Conservation (phyloP, 2,329 filamentous ascomycete genomes). For the Aspergillus neotritici region DNA sequence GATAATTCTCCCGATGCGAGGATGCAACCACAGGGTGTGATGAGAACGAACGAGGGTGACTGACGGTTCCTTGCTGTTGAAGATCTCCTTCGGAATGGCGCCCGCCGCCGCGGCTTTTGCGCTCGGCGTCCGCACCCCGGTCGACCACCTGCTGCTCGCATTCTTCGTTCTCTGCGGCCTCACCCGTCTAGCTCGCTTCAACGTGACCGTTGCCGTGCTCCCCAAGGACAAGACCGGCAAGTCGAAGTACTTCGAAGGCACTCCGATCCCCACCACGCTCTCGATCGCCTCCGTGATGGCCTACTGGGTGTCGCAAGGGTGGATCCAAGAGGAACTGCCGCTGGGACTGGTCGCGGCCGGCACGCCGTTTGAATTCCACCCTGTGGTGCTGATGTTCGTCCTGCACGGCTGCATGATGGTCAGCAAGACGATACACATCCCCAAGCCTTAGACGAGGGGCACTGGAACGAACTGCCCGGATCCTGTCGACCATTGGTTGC, state of each 20-base stretch:
- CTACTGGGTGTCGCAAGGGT: slow-evolving; percentile 77
- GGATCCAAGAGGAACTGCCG: slow-evolving; percentile 74
- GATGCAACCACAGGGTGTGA: too few species aligned
- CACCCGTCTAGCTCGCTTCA: slow-evolving; percentile 91
- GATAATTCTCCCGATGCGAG: slow-evolving; percentile 18
- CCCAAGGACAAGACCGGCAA: slow-evolving; percentile 92
- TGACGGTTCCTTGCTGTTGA: slow-evolving; percentile 1
- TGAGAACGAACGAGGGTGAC: slow-evolving; percentile 2
- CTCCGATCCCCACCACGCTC: slow-evolving; percentile 87
- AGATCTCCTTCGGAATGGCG: slow-evolving; percentile 94
- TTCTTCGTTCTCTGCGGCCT: slow-evolving; percentile 95
- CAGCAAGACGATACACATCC: slow-evolving; percentile 89
- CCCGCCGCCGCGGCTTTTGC: slow-evolving; percentile 84
- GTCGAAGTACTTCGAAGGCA: slow-evolving; percentile 92
- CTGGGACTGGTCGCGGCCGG: slow-evolving; percentile 64
- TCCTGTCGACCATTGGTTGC: slow-evolving; percentile 2
- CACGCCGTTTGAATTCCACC: slow-evolving; percentile 74
- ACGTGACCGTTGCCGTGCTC: slow-evolving; percentile 82
- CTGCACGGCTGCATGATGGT: slow-evolving; percentile 92
- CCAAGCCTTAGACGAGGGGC: slow-evolving; percentile 59
- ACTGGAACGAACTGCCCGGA: slow-evolving; percentile 8
- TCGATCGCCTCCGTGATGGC: slow-evolving; percentile 78
- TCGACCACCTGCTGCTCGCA: slow-evolving; percentile 73
- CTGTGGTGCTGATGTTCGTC: slow-evolving; percentile 72
- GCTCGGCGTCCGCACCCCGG: slow-evolving; percentile 74